Percentiles rank a stretch among this genome's conserved stretches.
These are phyloP conservation scores for Aureobasidium melanogenum DNA, from an alignment of 2,329 filamentous ascomycete genomes.

Conservation along the genomic window DNA sequence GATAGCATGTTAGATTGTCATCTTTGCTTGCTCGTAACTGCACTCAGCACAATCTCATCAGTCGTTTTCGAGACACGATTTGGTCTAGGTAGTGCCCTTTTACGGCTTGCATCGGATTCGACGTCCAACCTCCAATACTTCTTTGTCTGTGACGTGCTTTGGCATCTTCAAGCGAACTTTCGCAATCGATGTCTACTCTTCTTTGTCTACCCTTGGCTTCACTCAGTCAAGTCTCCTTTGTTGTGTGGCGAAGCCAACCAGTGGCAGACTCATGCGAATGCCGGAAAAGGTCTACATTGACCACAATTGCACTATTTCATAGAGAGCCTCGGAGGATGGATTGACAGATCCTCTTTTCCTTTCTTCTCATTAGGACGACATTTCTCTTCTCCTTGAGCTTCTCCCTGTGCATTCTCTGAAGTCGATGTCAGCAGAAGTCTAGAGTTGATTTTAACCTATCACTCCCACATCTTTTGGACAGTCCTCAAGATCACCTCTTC, in stretches of 20 bases:
- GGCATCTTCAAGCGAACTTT: background rate
- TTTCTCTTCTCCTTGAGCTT: background rate
- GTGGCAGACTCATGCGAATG: background rate
- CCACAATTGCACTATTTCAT: background rate
- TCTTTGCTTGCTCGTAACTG: too few relatives aligned
- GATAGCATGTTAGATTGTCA: too few relatives aligned
- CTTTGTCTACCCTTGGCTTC: background rate
- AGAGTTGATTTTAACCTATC: too few relatives aligned
- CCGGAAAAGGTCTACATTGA: conserved; percentile 4
- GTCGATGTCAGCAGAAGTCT: background rate
- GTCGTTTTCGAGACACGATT: too few relatives aligned
- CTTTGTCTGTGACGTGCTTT: too few relatives aligned
- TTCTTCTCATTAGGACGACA: background rate
- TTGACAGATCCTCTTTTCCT: background rate
- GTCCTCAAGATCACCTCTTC: too few relatives aligned
- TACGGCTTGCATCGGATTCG: too few relatives aligned
- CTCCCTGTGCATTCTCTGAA: background rate
- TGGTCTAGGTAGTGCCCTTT: too few relatives aligned
- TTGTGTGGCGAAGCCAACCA: background rate
- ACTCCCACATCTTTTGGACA: too few relatives aligned
- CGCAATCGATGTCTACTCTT: too few relatives aligned
- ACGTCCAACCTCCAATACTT: too few relatives aligned
- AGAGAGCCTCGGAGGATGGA: background rate
- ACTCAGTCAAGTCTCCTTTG: background rate
- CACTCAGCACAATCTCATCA: too few relatives aligned